Evolutionary conservation across 768 basidiomycete species (phyloP).

Genomic region (Rhodotorula taiwanensis): DNA sequence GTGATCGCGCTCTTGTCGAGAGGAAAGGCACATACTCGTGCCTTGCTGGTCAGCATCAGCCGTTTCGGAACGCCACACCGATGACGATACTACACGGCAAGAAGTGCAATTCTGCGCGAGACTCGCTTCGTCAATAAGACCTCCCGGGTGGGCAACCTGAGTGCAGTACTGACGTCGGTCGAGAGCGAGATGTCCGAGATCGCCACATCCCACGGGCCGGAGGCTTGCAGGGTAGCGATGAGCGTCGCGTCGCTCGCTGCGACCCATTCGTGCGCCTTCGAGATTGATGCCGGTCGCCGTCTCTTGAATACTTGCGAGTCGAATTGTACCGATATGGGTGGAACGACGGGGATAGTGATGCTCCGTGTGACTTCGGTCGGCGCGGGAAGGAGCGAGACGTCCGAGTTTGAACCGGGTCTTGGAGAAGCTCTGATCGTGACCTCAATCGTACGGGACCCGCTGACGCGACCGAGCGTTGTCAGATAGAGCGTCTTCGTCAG

Average conservation of each 20-base stretch:
- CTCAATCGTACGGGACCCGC: conserved; percentile 69
- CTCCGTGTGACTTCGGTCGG: conserved; percentile 62
- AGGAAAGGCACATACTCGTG: conserved; percentile 45
- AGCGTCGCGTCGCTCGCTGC: conserved; percentile 56
- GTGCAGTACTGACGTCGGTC: conserved; percentile 6
- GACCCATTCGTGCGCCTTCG: conserved; percentile 54
- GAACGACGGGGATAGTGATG: conserved; percentile 60
- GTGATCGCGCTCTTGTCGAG: no score
- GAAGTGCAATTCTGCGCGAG: not conserved
- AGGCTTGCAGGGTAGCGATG: conserved; percentile 52
- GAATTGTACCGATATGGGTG: conserved; percentile 56
- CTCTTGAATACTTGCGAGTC: conserved; percentile 47
- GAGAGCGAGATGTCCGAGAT: conserved; percentile 49
- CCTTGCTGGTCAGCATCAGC: no score
- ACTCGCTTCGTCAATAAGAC: not conserved
- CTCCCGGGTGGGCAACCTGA: no score
- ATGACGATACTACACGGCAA: no score
- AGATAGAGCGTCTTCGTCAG: conserved; percentile 61
- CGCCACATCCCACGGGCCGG: conserved; percentile 55
- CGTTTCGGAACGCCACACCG: no score
- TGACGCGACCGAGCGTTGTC: conserved; percentile 53
- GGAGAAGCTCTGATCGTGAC: conserved; percentile 59
- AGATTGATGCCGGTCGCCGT: conserved; percentile 51
- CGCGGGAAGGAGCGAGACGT: conserved; percentile 33
- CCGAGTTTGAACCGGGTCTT: conserved; percentile 28